Conservation (phyloP, 2,329 filamentous ascomycete genomes). For the Diaporthe nobilis region DNA sequence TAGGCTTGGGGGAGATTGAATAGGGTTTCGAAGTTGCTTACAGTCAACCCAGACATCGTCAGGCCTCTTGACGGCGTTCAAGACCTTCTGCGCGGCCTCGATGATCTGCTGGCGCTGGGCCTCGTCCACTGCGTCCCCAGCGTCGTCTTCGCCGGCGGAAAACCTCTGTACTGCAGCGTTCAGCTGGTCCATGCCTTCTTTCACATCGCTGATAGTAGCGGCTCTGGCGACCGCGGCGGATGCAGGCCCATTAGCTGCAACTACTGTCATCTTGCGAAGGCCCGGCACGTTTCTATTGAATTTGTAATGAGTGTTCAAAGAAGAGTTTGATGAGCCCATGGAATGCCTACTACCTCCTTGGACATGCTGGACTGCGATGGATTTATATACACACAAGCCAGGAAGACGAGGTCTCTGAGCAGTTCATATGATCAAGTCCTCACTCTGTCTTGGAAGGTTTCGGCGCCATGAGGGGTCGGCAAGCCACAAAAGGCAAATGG, state of each 20-base stretch:
- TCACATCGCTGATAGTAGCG: not conserved
- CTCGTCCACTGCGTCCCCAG: slow-evolving; percentile 25
- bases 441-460: not conserved
- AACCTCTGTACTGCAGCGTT: not conserved
- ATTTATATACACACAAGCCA: not conserved
- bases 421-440: not conserved
- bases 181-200: not conserved
- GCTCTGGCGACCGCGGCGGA: not conserved
- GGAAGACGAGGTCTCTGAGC: not conserved
- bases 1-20: accelerated
- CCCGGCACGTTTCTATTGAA: not conserved
- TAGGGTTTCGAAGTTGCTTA: not conserved
- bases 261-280: not conserved
- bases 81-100: slow-evolving; percentile 34
- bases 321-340: not conserved
- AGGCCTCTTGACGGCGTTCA: slow-evolving; percentile 30
- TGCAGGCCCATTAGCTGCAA: not conserved
- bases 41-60: slow-evolving; percentile 37
- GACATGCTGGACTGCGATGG: not conserved
- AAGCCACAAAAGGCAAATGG: slow-evolving; percentile 1
- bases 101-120: slow-evolving; percentile 35
- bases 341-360: not conserved
- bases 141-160: not conserved
- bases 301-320: not conserved
- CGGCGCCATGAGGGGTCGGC: slow-evolving; percentile 14